phyloP scores from a whole-genome alignment of 139 green algal genomes.

The Volvox africanus region DNA sequence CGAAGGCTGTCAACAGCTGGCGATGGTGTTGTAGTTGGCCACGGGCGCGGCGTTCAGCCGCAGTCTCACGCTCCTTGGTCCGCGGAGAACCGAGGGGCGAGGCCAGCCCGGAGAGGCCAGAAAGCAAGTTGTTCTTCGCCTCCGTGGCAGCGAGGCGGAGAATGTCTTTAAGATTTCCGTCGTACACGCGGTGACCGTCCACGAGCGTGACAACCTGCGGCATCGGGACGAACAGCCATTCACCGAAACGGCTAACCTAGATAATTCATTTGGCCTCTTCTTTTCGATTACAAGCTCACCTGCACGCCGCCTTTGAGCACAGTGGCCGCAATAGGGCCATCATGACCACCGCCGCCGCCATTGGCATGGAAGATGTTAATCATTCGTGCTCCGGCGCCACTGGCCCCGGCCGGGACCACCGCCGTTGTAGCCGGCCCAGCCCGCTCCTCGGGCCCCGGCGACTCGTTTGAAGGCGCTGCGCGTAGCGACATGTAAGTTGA shows the following conservation, averaged over 20 bases:
- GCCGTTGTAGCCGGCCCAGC: constrained; percentile 2
- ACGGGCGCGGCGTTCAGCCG: not conserved
- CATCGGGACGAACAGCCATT: not conserved
- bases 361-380: not conserved
- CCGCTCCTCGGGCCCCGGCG: not conserved
- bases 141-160: not conserved
- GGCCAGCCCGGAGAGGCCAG: not conserved
- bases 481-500: constrained; percentile 21
- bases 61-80: not conserved
- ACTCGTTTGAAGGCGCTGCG: not conserved
- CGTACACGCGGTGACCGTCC: constrained; percentile 46
- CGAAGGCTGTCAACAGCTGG: not conserved
- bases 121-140: constrained; percentile 30
- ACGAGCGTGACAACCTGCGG: constrained; percentile 23
- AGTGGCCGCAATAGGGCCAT: not conserved
- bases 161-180: constrained; percentile 31
- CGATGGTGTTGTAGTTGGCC: not conserved
- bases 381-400: not conserved
- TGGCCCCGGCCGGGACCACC: not conserved
- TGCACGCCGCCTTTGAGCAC: not conserved
- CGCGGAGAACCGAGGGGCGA: constrained; percentile 24
- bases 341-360: no score
- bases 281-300: not conserved
- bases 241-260: no score
- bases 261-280: no score